These are phyloP conservation scores for Brasenia schreberi DNA, from an alignment of 164 flowering plant genomes.

Conservation along the genomic window DNA sequence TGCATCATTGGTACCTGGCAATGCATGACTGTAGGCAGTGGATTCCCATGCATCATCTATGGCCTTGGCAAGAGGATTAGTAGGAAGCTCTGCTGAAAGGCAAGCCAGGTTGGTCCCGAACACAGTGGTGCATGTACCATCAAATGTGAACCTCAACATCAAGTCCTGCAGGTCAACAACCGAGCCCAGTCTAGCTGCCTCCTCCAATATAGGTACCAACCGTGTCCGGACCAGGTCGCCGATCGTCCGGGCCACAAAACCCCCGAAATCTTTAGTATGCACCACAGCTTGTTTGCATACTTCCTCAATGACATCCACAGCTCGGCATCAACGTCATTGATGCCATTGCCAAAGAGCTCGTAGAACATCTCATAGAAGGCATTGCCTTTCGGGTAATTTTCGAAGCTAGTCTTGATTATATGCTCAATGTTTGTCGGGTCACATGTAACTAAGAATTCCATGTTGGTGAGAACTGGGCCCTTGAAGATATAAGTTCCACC, in stretches of 20 bases:
- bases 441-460: slow-evolving; percentile 2
- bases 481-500: neutral
- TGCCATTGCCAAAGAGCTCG: slow-evolving; percentile 3
- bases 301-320: slow-evolving; percentile 3
- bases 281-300: neutral
- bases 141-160: slow-evolving; percentile 17
- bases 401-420: slow-evolving; percentile 3
- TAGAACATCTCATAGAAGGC: slow-evolving; percentile 1
- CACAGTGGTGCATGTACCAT: slow-evolving; percentile 15
- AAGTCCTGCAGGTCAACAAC: slow-evolving; percentile 9
- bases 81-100: slow-evolving; percentile 17
- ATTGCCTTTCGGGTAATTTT: slow-evolving; percentile 6
- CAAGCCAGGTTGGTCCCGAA: slow-evolving; percentile 22
- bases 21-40: neutral
- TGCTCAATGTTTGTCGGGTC: slow-evolving; percentile 5
- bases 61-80: slow-evolving; percentile 16
- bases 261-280: neutral
- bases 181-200: neutral
- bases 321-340: slow-evolving; percentile 3
- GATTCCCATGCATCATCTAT: slow-evolving; percentile 20
- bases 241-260: neutral
- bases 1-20: no score
- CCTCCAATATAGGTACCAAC: slow-evolving; percentile 1
- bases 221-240: slow-evolving; percentile 2
- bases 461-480: neutral